Conservation (phyloP, 257 asterid genomes). For the Nicotiana undulata region DNA sequence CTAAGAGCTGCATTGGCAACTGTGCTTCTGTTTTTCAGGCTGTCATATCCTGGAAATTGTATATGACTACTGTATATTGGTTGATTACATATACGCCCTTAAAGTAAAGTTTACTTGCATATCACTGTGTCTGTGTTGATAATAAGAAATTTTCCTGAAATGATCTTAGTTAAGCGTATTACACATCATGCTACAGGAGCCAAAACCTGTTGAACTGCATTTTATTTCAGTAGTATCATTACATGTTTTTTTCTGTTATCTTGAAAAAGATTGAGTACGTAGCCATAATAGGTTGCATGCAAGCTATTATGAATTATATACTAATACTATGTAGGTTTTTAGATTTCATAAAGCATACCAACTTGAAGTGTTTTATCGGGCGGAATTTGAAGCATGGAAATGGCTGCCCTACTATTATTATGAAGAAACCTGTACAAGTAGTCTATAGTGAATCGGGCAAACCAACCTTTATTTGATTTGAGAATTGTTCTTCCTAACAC, state of each 20-base stretch:
- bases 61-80: background rate
- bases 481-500: slow-evolving; percentile 49
- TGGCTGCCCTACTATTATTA: slow-evolving; percentile 45
- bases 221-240: background rate
- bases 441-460: slow-evolving; percentile 34
- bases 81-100: background rate
- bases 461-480: slow-evolving; percentile 28
- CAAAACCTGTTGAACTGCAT: background rate
- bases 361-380: slow-evolving; percentile 49
- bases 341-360: slow-evolving; percentile 56
- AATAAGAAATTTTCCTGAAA: background rate
- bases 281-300: background rate
- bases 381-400: slow-evolving; percentile 37
- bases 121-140: background rate
- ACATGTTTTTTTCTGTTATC: background rate
- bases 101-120: background rate
- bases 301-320: too few relatives aligned
- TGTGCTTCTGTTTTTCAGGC: too few relatives aligned
- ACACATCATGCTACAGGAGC: background rate
- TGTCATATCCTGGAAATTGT: background rate
- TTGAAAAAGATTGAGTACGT: background rate
- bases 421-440: slow-evolving; percentile 60
- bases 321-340: background rate
- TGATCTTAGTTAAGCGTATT: background rate
- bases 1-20: too few relatives aligned